A percentile compares a stretch with the other conserved stretches of the same genome.
Conservation (phyloP, 139 green algal species). For the Deuterostichococcus epilithicus region DNA sequence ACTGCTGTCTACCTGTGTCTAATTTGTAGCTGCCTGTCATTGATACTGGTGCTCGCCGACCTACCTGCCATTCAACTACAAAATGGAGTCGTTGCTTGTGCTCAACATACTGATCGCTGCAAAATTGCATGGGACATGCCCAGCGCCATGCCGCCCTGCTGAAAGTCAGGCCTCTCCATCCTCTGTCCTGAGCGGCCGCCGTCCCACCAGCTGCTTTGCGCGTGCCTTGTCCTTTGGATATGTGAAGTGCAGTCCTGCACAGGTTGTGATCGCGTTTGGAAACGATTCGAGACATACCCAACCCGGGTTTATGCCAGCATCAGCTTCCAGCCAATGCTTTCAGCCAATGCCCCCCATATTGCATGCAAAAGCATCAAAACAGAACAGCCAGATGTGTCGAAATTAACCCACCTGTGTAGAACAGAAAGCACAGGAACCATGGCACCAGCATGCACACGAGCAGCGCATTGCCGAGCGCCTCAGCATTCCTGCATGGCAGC, state of each 20-base stretch:
- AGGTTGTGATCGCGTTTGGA: too few species aligned
- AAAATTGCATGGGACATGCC: too few species aligned
- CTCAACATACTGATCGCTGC: too few species aligned
- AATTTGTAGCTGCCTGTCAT: too few species aligned
- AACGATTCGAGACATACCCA: neutral
- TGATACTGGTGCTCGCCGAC: too few species aligned
- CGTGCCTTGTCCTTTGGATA: constrained; percentile 23
- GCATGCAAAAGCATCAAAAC: neutral
- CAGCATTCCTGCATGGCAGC: constrained; percentile 27
- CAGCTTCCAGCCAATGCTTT: neutral
- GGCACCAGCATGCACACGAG: constrained; percentile 30
- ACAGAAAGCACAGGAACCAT: constrained; percentile 29
- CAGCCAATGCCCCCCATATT: neutral
- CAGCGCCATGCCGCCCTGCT: too few species aligned
- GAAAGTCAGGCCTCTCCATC: too few species aligned
- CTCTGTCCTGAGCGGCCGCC: neutral
- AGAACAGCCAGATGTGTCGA: neutral
- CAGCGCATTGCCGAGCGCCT: constrained; percentile 31
- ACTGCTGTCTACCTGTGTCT: too few species aligned
- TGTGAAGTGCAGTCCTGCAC: constrained; percentile 28
- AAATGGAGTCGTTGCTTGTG: too few species aligned
- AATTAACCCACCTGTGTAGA: constrained; percentile 19
- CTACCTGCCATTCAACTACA: too few species aligned
- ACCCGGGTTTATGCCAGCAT: neutral
- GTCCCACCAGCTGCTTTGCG: constrained; percentile 13